Conservation (phyloP, 176 grass and related monocot species). For the Rhynchospora tenuis region DNA sequence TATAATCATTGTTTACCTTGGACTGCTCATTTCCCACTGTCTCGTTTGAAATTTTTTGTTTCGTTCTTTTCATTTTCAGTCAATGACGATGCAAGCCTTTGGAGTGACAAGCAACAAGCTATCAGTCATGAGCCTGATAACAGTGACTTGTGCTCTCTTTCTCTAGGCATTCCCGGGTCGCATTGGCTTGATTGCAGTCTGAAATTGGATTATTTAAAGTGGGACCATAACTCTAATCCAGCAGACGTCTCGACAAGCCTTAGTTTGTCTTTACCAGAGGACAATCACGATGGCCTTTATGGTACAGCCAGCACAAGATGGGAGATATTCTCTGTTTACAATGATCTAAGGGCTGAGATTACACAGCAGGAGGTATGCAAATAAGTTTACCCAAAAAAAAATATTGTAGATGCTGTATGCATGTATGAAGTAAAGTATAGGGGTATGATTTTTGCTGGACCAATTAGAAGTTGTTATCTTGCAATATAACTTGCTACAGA, state of each 20-base stretch:
- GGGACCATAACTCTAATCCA: background rate
- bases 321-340: background rate
- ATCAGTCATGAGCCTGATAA: background rate
- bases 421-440: background rate
- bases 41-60: background rate
- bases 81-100: background rate
- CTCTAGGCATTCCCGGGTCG: background rate
- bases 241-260: background rate
- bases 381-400: background rate
- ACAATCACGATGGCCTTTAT: background rate
- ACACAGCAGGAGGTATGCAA: background rate
- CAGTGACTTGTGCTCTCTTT: background rate
- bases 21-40: background rate
- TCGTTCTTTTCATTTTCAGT: background rate
- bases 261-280: background rate
- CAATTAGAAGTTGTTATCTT: background rate
- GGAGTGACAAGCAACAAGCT: background rate
- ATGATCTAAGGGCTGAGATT: background rate
- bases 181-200: background rate
- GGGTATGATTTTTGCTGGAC: background rate
- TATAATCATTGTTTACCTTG: background rate
- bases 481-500: background rate
- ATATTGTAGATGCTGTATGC: background rate
- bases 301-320: background rate
- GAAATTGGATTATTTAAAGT: background rate